Percentiles rank a stretch among this genome's conserved stretches.
Evolutionary conservation across 2,329 filamentous ascomycete genomes (phyloP).

Genomic region (Verticillium albo-atrum): DNA sequence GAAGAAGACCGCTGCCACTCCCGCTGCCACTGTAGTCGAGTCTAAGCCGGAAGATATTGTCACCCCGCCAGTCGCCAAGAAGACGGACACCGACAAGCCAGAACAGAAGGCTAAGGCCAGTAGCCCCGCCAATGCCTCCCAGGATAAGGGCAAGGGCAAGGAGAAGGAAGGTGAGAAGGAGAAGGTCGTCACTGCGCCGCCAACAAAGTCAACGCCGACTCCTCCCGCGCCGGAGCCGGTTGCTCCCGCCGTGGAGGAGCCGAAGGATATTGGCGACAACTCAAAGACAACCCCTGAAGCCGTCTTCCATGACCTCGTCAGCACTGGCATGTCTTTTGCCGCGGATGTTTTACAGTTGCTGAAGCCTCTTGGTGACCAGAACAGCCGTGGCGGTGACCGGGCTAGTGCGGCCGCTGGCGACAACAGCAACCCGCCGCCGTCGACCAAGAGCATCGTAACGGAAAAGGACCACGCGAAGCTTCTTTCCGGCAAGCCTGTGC

Average conservation of each 20-base stretch:
- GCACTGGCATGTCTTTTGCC: slow-evolving; percentile 1
- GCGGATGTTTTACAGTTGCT: slow-evolving; percentile 31
- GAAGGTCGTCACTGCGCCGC: not conserved
- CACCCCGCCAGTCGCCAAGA: slow-evolving; percentile 10
- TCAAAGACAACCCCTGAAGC: slow-evolving; percentile 9
- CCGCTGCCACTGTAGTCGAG: not conserved
- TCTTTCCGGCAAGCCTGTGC: slow-evolving; percentile 52
- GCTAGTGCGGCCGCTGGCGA: slow-evolving; percentile 2
- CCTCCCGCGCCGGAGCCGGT: slow-evolving; percentile 1
- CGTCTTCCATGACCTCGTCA: slow-evolving; percentile 8
- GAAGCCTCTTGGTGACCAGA: slow-evolving; percentile 25
- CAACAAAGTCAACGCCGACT: not conserved
- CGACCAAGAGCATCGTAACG: slow-evolving; percentile 42
- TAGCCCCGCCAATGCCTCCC: slow-evolving; percentile 17
- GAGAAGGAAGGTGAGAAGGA: slow-evolving; percentile 5
- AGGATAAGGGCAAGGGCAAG: slow-evolving; percentile 17
- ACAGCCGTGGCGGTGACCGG: slow-evolving; percentile 2
- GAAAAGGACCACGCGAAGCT: slow-evolving; percentile 52
- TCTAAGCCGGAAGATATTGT: slow-evolving; percentile 3
- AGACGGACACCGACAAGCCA: slow-evolving; percentile 10
- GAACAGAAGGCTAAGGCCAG: slow-evolving; percentile 6
- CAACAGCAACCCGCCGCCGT: slow-evolving; percentile 9
- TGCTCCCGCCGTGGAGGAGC: slow-evolving; percentile 1
- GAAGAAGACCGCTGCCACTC: slow-evolving; percentile 1
- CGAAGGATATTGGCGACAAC: slow-evolving; percentile 9